Evolutionary conservation across 805 yeast species (phyloP).

Genomic region (Cyberlindnera subsufficiens): DNA sequence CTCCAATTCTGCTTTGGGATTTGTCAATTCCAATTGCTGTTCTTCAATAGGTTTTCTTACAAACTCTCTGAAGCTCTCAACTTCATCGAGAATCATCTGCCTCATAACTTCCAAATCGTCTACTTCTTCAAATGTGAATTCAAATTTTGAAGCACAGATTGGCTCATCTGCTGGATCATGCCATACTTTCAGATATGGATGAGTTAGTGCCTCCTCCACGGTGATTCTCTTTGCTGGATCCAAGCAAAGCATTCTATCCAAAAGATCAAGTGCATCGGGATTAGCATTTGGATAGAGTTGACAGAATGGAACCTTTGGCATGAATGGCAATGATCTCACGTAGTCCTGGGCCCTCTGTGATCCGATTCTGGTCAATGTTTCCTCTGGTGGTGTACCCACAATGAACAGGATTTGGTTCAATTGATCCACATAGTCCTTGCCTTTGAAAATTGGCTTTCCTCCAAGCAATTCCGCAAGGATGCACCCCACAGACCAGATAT

Average conservation of each 20-base stretch:
- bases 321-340: conserved; percentile 78
- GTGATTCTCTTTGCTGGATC: conserved; percentile 82
- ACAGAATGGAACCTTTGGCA: conserved; percentile 70
- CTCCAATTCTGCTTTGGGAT: conserved; percentile 22
- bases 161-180: conserved; percentile 94
- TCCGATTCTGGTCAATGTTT: conserved; percentile 63
- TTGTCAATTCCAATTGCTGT: conserved; percentile 34
- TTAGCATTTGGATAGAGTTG: conserved; percentile 79
- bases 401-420: conserved; percentile 79
- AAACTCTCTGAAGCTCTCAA: conserved; percentile 67
- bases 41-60: conserved; percentile 73
- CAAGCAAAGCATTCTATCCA: conserved; percentile 74
- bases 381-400: conserved; percentile 87
- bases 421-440: conserved; percentile 95
- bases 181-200: conserved; percentile 86
- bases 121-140: conserved; percentile 74
- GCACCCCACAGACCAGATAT: conserved; percentile 97
- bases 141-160: conserved; percentile 72
- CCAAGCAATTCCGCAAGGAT: conserved; percentile 90
- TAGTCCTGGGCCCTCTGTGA: conserved; percentile 88
- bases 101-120: conserved; percentile 75
- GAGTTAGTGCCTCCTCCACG: conserved; percentile 82
- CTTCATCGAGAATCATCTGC: conserved; percentile 76
- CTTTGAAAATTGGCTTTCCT: conserved; percentile 87
- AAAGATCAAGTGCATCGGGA: conserved; percentile 77